Percentiles rank a stretch among this genome's conserved stretches.
These are phyloP conservation scores for Decorospora gaudefroyi DNA, from an alignment of 2,329 filamentous ascomycete species.

Conservation along the genomic window DNA sequence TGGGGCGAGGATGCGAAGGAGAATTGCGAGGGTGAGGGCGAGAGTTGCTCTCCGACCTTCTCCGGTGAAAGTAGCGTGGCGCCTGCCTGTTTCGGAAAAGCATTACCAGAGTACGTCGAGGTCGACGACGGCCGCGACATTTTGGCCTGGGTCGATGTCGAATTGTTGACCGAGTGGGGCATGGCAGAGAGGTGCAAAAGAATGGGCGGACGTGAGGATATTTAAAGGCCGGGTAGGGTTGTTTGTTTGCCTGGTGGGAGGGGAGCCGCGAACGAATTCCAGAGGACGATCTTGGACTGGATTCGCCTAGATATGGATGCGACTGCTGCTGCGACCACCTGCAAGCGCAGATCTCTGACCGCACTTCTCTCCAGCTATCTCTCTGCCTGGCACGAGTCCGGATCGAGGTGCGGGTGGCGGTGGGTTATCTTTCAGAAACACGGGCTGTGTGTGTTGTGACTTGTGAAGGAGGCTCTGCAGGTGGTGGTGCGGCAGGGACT, in stretches of 20 bases:
- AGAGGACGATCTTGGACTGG: constrained; percentile 25
- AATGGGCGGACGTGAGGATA: constrained; percentile 15
- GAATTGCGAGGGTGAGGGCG: constrained; percentile 46
- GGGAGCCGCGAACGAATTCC: constrained; percentile 33
- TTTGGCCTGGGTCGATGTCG: constrained; percentile 36
- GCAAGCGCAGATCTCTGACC: constrained; percentile 19
- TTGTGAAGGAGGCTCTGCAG: too few species aligned
- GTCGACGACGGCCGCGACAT: constrained; percentile 47
- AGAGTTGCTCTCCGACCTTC: constrained; percentile 33
- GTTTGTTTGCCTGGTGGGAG: constrained; percentile 28
- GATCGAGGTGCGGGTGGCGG: constrained; percentile 8
- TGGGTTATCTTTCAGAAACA: constrained; percentile 12
- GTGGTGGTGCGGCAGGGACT: constrained; percentile 4
- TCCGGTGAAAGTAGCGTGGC: constrained; percentile 38
- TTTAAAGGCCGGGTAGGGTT: constrained; percentile 14
- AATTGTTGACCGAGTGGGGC: constrained; percentile 45
- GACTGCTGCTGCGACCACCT: constrained; percentile 30
- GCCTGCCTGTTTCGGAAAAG: constrained; percentile 45
- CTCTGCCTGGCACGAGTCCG: constrained; percentile 18
- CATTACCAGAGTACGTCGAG: constrained; percentile 39
- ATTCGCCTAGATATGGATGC: constrained; percentile 36
- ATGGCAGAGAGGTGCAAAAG: constrained; percentile 23
- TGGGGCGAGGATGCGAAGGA: constrained; percentile 45
- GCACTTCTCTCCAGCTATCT: constrained; percentile 16
- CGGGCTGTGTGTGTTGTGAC: constrained; percentile 12